Base-by-base conservation (phyloP, 257 asterid genomes). In the Knoxia roxburghii region DNA sequence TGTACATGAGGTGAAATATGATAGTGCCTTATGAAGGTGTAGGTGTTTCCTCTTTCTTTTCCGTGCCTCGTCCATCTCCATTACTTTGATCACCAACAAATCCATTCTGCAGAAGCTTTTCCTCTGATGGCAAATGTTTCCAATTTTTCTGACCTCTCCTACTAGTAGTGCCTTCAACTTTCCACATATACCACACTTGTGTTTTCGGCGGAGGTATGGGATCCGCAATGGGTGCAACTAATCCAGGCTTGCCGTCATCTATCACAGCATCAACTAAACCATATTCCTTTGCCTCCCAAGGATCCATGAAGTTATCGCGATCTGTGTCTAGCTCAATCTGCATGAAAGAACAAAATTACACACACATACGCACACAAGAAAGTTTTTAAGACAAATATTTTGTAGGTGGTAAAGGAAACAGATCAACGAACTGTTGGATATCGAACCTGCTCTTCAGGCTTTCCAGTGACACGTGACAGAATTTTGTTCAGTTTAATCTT, bases 281-380 rank as follows among this genome's bases (percentile, higher is more conserved):
- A 57, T 94, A 94, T 65, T 84, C 98, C 74, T 83, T 87, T 21
- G 98, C 97, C 74, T 90, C 97, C 97, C 97, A 94, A 32, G 99
- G 86, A 73, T 78, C 84, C 99, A 94, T 83, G 72, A 85, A 94
- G 79, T 88, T 83, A 66, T 89, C 95, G 45, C 91, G 91, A 23
- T 87, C 96, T 0, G 96, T 94, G 39, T 94, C 99, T 43, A 73
- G 9, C 65, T 87, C 94, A 64, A 91, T 72, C 98, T 91, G 80
- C 41, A 75, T 52, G 48, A 55, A 55, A 40, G 49, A 52, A 24
- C 61, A 39, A 46, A 14, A 67, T 61, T 32, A 69, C 59, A 63
- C 8, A 39, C 9, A 12, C 48, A 37, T 27, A 69, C 37, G 41
- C 9, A 37, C 4, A 49, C 24, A 5, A 9, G 45, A 64, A 18